phyloP scores from a whole-genome alignment of 1,284 basidiomycete genomes.

The Retiboletus fuscus region DNA sequence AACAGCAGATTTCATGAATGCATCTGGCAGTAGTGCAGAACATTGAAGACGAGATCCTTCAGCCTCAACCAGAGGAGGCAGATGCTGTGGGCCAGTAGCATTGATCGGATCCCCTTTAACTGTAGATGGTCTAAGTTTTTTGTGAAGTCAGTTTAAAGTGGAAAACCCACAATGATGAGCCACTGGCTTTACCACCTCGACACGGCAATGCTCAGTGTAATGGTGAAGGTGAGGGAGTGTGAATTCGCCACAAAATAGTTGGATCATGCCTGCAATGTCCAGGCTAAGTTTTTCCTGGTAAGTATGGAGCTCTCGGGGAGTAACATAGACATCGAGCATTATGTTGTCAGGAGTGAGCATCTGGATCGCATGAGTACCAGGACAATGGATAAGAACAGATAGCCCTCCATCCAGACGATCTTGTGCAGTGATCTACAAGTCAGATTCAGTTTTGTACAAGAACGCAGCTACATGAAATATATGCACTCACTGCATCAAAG shows the following conservation, averaged over 20 bases:
- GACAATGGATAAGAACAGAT: not conserved
- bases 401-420: not conserved
- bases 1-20: not conserved
- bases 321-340: constrained; percentile 4
- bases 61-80: not conserved
- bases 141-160: not conserved
- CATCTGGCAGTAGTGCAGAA: not conserved
- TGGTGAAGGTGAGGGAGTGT: constrained; percentile 18
- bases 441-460: no score
- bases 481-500: not conserved
- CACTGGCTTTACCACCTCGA: constrained; percentile 11
- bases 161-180: not conserved
- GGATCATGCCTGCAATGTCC: not conserved
- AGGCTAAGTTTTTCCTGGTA: not conserved
- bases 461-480: not conserved
- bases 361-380: not conserved
- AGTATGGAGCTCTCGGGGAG: not conserved
- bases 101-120: not conserved
- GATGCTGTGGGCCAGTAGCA: not conserved
- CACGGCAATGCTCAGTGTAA: constrained; percentile 17
- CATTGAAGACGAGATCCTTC: not conserved
- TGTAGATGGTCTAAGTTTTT: not conserved
- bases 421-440: not conserved
- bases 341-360: not conserved
- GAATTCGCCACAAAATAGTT: constrained; percentile 23